Conservation (phyloP, 2,329 filamentous ascomycete genomes). For the Drechslerella stenobrocha region DNA sequence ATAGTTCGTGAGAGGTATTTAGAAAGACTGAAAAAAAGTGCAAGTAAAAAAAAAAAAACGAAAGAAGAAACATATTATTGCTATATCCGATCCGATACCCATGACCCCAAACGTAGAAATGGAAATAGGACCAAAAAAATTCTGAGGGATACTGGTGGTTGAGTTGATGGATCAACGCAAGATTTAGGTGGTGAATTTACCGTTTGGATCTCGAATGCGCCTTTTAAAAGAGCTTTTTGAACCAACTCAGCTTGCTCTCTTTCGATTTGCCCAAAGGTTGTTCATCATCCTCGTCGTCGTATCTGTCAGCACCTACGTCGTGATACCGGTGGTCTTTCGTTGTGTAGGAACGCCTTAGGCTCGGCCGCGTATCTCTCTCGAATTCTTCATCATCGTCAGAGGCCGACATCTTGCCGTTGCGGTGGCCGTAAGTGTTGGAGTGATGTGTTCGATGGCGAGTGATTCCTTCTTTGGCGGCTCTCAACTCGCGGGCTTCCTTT, state of each 20-base stretch:
- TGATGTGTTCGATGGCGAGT: slow-evolving; percentile 27
- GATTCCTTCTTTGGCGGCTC: slow-evolving; percentile 24
- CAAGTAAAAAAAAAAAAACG: background rate
- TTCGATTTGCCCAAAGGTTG: slow-evolving; percentile 27
- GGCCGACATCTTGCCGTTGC: slow-evolving; percentile 31
- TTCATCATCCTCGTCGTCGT: slow-evolving; percentile 30
- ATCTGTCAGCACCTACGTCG: slow-evolving; percentile 25
- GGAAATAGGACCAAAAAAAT: no score
- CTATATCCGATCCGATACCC: background rate
- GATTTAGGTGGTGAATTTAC: no score
- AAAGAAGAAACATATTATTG: background rate
- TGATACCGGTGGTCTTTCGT: slow-evolving; percentile 24
- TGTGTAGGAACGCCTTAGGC: slow-evolving; percentile 34
- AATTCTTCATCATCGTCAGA: slow-evolving; percentile 40
- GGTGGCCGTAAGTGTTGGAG: slow-evolving; percentile 22
- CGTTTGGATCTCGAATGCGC: no score
- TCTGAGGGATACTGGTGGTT: no score
- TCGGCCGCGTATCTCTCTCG: slow-evolving; percentile 21
- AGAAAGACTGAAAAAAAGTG: background rate
- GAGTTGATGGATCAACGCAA: no score
- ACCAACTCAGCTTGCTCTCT: slow-evolving; percentile 36
- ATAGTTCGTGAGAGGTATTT: background rate
- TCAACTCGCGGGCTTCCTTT: slow-evolving; percentile 40
- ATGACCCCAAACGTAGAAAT: no score
- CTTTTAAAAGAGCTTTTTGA: slow-evolving; percentile 47